Base-by-base conservation (phyloP, 495 filamentous ascomycete species). In the Penicillium maclennaniae region DNA sequence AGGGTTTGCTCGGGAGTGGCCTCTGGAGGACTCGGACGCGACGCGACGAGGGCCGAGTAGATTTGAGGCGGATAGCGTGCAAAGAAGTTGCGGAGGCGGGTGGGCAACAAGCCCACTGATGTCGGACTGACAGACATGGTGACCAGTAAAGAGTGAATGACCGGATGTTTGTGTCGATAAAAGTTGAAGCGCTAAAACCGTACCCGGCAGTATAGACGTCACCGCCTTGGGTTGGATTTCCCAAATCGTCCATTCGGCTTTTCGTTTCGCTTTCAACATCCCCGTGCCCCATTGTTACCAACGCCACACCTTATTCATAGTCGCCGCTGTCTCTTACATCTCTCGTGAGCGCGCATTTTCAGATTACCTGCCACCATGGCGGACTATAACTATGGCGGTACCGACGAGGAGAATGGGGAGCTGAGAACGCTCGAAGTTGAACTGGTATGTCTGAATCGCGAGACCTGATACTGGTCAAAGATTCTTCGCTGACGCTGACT, bases 341-440 rank as follows among this genome's bases (percentile, higher is more conserved):
- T 50, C 49, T 37, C 25, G 14, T 43, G 51, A 26, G 52, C 48
- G 25, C 53, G 45, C 43, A 25, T 20, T 43, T 26, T 27, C 25
- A 41, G 40, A 28, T 49, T 20, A 43, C 36, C 44, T 53, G 53
- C 51, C 52, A 69, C 43, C 51, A 80, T 80, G 77, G 72, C 77
- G 43, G 78, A 88, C 62, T 82, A 85, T 66, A 76, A 75, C 60
- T 92, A 83, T 65, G 87, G 86, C 48, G 84, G 86, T 53, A 84
- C 85, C 6, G 89, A 93, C 23, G 89, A 95, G 70, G 89, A 93
- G 69, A 91, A 90, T 64, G 82, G 80, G 43, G 90, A 95, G 76
- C 79, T 95, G 54, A 85, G 80, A 72, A 87, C 88, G 69, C 80
- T 93, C 16, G 84, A 86, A 38, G 70, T 72, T 36, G 88, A 92